Conservation (phyloP, 257 asterid genomes). For the Ajuga chamaepitys region DNA sequence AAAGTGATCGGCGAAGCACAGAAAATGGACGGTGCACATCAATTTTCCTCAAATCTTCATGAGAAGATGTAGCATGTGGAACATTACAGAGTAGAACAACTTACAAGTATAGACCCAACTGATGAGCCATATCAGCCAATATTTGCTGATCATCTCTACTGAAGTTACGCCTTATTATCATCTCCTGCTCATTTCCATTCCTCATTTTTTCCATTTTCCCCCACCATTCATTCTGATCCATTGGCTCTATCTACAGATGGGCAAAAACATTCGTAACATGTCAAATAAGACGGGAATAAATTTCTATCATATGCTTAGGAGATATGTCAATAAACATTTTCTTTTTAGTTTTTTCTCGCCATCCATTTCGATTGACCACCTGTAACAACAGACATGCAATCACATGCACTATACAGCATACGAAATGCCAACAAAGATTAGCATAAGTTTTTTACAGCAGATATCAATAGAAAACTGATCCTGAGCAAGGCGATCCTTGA, state of each 20-base stretch:
- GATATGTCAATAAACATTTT: background rate
- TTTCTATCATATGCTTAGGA: background rate
- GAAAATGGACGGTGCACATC: background rate
- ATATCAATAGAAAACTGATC: background rate
- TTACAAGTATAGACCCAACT: conserved; percentile 86
- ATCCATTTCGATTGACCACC: background rate
- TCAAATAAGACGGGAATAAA: conserved; percentile 1
- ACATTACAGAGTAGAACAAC: conserved; percentile 18
- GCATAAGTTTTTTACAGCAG: background rate
- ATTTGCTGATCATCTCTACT: conserved; percentile 71
- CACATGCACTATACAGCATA: background rate
- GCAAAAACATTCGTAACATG: background rate
- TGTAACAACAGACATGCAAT: background rate
- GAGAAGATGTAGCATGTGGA: background rate
- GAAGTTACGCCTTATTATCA: conserved; percentile 68
- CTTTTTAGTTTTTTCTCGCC: background rate
- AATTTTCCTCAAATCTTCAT: background rate
- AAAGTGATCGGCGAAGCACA: background rate
- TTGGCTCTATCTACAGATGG: conserved; percentile 55
- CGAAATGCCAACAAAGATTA: background rate
- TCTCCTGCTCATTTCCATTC: conserved; percentile 77
- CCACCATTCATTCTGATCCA: conserved; percentile 92
- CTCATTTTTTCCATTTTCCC: conserved; percentile 73
- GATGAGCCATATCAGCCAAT: conserved; percentile 78
- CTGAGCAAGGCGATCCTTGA: background rate